Conservation (phyloP, 202 grass and related monocot species). For the Eragrostis tef region DNA sequence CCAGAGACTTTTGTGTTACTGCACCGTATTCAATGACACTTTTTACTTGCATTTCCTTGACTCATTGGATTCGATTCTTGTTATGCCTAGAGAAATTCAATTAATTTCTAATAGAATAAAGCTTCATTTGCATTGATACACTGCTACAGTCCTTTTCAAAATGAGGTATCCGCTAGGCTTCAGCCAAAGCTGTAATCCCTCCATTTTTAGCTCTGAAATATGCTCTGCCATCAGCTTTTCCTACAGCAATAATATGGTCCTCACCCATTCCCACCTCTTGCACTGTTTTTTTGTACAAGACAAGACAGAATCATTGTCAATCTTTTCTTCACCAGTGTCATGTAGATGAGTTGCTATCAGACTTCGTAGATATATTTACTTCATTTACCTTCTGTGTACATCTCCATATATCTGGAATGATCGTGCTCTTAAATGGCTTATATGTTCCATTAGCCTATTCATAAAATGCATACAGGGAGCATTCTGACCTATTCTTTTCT, state of each 20-base stretch:
- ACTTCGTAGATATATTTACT: slow-evolving; percentile 42
- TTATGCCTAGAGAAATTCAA: background rate
- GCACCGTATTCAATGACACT: slow-evolving; percentile 9
- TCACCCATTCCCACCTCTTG: slow-evolving; percentile 20
- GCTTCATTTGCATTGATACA: slow-evolving; percentile 27
- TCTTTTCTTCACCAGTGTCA: slow-evolving; percentile 44
- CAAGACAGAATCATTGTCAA: slow-evolving; percentile 39
- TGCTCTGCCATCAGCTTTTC: slow-evolving; percentile 47
- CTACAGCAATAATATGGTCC: slow-evolving; percentile 47
- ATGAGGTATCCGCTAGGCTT: background rate
- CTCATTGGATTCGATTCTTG: background rate
- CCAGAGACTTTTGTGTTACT: slow-evolving; percentile 15
- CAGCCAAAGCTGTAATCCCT: slow-evolving; percentile 25
- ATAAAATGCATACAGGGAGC: slow-evolving; percentile 50
- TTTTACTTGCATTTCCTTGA: slow-evolving; percentile 15
- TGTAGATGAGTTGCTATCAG: slow-evolving; percentile 48
- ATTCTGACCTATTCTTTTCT: slow-evolving; percentile 41
- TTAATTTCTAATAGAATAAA: slow-evolving; percentile 20
- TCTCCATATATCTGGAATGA: slow-evolving; percentile 38
- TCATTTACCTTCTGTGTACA: slow-evolving; percentile 40
- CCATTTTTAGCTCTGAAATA: slow-evolving; percentile 29
- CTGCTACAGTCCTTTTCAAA: slow-evolving; percentile 10
- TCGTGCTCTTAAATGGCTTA: slow-evolving; percentile 53
- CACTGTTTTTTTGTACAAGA: slow-evolving; percentile 47
- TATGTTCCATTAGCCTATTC: slow-evolving; percentile 56